Evolutionary conservation across 768 basidiomycete species (phyloP).

Genomic region (Agrocybe chaxingu): DNA sequence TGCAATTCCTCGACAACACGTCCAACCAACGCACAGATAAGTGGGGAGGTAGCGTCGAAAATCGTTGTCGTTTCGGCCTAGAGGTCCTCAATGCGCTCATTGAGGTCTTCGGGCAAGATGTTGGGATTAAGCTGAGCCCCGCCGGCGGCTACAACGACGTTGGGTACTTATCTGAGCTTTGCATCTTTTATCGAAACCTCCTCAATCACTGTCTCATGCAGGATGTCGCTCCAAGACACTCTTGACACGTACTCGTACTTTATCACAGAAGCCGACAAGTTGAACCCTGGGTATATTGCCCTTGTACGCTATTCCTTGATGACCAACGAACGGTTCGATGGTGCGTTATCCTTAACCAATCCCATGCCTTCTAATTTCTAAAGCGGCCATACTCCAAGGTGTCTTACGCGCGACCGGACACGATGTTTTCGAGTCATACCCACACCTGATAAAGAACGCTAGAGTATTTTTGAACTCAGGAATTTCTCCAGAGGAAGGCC

Average conservation of each 20-base stretch:
- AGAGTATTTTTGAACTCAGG: conserved; percentile 12
- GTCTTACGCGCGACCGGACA: conserved; percentile 10
- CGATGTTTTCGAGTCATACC: conserved; percentile 15
- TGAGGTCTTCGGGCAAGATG: conserved; percentile 41
- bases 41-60: conserved; percentile 58
- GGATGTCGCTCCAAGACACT: too few relatives aligned
- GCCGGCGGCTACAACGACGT: conserved; percentile 42
- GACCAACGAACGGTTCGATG: too few relatives aligned
- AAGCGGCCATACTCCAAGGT: conserved; percentile 12
- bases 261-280: conserved; percentile 27
- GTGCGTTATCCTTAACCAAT: too few relatives aligned
- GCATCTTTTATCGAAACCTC: conserved; percentile 26
- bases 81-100: conserved; percentile 42
- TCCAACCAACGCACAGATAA: conserved; percentile 48
- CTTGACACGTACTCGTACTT: too few relatives aligned
- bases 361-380: too few relatives aligned
- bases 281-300: too few relatives aligned
- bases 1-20: conserved; percentile 47
- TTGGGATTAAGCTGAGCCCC: conserved; percentile 41
- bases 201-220: neutral
- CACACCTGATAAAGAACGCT: conserved; percentile 13
- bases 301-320: too few relatives aligned
- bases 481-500: conserved; percentile 24
- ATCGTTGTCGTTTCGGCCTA: conserved; percentile 50
- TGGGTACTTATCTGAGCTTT: conserved; percentile 19